These are phyloP conservation scores for Saccharomycopsis phalli DNA, from an alignment of 1,139 yeast genomes.

Conservation along the genomic window DNA sequence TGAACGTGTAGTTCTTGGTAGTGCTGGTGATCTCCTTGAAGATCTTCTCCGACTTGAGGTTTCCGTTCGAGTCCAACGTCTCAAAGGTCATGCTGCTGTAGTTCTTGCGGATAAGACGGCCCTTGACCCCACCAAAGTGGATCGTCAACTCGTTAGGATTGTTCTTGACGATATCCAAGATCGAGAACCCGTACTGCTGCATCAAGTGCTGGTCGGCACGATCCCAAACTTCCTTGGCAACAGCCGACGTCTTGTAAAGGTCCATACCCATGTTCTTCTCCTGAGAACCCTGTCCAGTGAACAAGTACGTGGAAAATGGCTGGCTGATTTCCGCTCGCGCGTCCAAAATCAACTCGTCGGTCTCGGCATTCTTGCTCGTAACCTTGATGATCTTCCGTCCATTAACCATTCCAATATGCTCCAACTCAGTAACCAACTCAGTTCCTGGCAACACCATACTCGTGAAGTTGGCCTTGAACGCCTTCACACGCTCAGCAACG, in stretches of 20 bases:
- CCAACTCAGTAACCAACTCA: slow-evolving; percentile 75
- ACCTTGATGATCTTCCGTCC: slow-evolving; percentile 97
- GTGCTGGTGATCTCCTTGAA: slow-evolving; percentile 82
- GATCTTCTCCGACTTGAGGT: slow-evolving; percentile 82
- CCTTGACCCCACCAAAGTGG: slow-evolving; percentile 96
- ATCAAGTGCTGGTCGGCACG: slow-evolving; percentile 92
- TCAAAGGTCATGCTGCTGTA: slow-evolving; percentile 97
- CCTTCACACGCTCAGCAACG: slow-evolving; percentile 91
- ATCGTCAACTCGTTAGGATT: slow-evolving; percentile 93
- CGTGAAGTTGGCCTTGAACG: slow-evolving; percentile 81
- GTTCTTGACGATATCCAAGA: slow-evolving; percentile 87
- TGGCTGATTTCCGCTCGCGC: slow-evolving; percentile 99
- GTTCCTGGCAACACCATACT: slow-evolving; percentile 99
- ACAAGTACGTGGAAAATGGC: slow-evolving; percentile 92
- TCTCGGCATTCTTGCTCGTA: slow-evolving; percentile 75
- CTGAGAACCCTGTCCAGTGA: slow-evolving; percentile 99
- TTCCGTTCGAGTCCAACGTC: slow-evolving; percentile 80
- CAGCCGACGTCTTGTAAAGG: slow-evolving; percentile 79
- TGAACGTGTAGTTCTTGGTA: slow-evolving; percentile 80
- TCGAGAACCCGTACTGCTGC: slow-evolving; percentile 92
- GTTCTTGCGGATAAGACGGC: slow-evolving; percentile 90
- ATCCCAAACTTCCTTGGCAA: slow-evolving; percentile 96
- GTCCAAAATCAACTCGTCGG: slow-evolving; percentile 63
- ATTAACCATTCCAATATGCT: slow-evolving; percentile 97
- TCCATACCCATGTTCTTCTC: slow-evolving; percentile 99